Evolutionary conservation across 176 grass and related monocot species (phyloP), one percentile per base, ranked within the genome.

Genomic region (Musa troglodytarum): DNA sequence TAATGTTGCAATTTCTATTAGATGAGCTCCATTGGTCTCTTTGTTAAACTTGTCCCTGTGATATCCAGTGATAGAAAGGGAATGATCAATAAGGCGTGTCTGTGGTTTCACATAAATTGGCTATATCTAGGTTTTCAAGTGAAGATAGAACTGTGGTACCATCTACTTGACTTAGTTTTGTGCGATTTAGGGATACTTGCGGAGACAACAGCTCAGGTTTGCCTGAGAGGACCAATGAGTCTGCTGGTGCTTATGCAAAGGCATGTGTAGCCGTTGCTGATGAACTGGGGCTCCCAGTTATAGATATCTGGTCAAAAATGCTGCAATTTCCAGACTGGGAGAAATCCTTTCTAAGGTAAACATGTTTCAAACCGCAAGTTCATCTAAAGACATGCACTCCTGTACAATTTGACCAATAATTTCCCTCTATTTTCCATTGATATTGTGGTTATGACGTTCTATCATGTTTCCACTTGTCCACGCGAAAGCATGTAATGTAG

Each of bases 221-320:
- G 54, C 75, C 95, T 25, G 90, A 99, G 84, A 89, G 95, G 65
- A 99, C 84, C 54, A 99, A 99, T 59, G 88, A 92, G 78, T 84
- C 88, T 88, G 90, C 95, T 78, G 86, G 88, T 51, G 50, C 77
- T 76, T 99, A 85, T 75, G 95, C 90, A 59, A 89, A 91, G 13
- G 90, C 84, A 56, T 99, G 88, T 81, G 61, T 89, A 50, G 23
- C 74, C 74, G 84, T 99, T 79, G 95, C 84, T 55, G 87, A 89
- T 80, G 86, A 99, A 77, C 68, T 84, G 62, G 70, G 57, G 19
- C 61, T 70, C 77, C 90, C 90, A 15, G 75, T 89, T 58, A 91
- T 94, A 76, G 95, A 99, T 83, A 87, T 88, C 64, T 99, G 90
- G 88, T 89, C 88, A 50, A 87, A 82, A 56, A 93, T 94, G 75